Base-by-base conservation (phyloP, 805 yeast species). In the Ogataea saltuana region DNA sequence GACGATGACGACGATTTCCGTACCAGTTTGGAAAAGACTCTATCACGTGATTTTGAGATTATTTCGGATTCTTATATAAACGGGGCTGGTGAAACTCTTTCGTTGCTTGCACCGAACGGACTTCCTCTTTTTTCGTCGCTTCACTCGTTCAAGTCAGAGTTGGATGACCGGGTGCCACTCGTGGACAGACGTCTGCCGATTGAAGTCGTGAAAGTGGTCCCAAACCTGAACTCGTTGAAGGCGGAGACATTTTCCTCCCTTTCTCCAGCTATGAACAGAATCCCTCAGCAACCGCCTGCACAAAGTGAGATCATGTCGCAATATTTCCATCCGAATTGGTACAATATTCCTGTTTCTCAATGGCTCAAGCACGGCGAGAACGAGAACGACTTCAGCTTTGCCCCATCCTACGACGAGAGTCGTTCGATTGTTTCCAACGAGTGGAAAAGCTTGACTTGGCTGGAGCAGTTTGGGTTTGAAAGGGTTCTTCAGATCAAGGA, bases 121-220 rank as follows among this genome's bases (percentile, higher is more conserved):
- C 72, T 78, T 21, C 95, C 97, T 11, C 69, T 93, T 38, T 91
- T 93, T 59, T 76, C 96, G 5, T 83, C 96, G 0, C 65, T 83
- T 27, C 59, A 58, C 39, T 73, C 78, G 25, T 74, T 77, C 21
- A 84, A 80, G 55, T 87, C 97, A 0, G 68, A 75, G 16, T 65
- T 89, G 40, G 98, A 93, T 59, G 78, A 82, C 33, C 78, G 96
- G 48, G 81, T 80, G 38, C 78, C 85, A 2, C 66, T 74, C 2
- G 73, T 85, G 4, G 88, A 87, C 8, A 82, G 81, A 22, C 38
- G 33, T 4, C 35, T 47, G 15, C 82, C 83, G 11, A 83, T 86
- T 56, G 72, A 74, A 35, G 59, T 81, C n/a, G 70, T 89, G 23
- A 81, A 81, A 48, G 78, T 88, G 1, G 65, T 88, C 19, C 93